Base-by-base conservation (phyloP, 1,284 basidiomycete species). In the Sphaerobolus stellatus region DNA sequence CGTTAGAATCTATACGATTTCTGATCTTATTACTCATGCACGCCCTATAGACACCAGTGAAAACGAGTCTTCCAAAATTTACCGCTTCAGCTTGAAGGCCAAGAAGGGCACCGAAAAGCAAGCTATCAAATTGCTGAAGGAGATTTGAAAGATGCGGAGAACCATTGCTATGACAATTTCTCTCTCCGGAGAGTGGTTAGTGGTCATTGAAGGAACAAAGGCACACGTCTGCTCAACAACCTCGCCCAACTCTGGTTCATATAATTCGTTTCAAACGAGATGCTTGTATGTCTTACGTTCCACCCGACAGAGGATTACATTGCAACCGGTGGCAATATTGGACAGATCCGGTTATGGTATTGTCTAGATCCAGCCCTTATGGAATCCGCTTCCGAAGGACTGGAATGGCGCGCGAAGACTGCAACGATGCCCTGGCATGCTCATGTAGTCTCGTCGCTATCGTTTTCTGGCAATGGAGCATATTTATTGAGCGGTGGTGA, bases 341-440 rank as follows among this genome's bases (percentile, higher is more conserved):
- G 96, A 61, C 80, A 85, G 61, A 90, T 99, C 47, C 82, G 92
- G 33, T 69, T 98, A 11, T 98, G 95, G 94, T 94, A 97, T 69
- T 96, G 92, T 67, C 78, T 97, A 5, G 82, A 86, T 58, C 77
- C 75, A 30, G 72, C 75, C 36, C 46, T 47, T 14, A 43, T 49
- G 11, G 34, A 45, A 18, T 20, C 46, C 13, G 25, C 24, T n/a
- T 29, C 36, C 22, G 31, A 54, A 11, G 83, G 80, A 13, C 78
- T 84, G 22, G 85, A 88, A 69, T 88, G 86, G 70, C 83, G 80
- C 58, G 82, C 88, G 2, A 87, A 92, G 58, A 96, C 94, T 1
- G 90, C 92, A 1, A 83, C 86, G 4, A 73, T 98, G 47, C 96
- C 98, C 71, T 99, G 97, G 97, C 97, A 99, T 67, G 90, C 96